Conservation (phyloP, 164 flowering plant species). For the Warburgia ugandensis region DNA sequence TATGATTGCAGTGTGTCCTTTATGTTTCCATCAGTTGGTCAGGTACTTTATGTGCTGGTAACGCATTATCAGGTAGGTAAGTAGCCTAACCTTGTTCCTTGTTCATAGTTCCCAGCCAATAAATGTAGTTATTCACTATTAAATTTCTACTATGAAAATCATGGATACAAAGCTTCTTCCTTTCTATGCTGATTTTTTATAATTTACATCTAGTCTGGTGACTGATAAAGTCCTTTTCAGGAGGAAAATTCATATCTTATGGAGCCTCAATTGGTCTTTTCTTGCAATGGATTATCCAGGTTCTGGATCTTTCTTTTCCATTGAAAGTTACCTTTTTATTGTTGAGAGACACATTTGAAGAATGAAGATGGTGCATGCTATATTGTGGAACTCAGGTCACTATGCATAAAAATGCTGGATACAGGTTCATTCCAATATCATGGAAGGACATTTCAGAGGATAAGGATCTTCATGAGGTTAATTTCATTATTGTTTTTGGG, state of each 20-base stretch:
- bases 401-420: constrained; percentile 14
- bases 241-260: constrained; percentile 20
- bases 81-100: neutral
- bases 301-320: constrained; percentile 1
- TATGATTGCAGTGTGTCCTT: constrained; percentile 17
- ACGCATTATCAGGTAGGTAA: constrained; percentile 12
- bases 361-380: neutral
- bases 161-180: too few relatives aligned
- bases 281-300: constrained; percentile 31
- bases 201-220: too few relatives aligned
- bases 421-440: constrained; percentile 8
- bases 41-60: constrained; percentile 2
- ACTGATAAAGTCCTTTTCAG: constrained; percentile 13
- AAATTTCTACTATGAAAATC: too few relatives aligned
- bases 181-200: too few relatives aligned
- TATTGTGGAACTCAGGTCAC: constrained; percentile 12
- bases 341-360: neutral
- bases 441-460: constrained; percentile 15
- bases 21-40: constrained; percentile 9
- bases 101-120: neutral
- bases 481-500: neutral
- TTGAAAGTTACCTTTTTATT: neutral
- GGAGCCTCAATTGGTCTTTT: constrained; percentile 28
- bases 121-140: too few relatives aligned
- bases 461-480: constrained; percentile 20